Conservation (phyloP, 805 yeast species). For the Cyberlindnera xishuangbannaensis region DNA sequence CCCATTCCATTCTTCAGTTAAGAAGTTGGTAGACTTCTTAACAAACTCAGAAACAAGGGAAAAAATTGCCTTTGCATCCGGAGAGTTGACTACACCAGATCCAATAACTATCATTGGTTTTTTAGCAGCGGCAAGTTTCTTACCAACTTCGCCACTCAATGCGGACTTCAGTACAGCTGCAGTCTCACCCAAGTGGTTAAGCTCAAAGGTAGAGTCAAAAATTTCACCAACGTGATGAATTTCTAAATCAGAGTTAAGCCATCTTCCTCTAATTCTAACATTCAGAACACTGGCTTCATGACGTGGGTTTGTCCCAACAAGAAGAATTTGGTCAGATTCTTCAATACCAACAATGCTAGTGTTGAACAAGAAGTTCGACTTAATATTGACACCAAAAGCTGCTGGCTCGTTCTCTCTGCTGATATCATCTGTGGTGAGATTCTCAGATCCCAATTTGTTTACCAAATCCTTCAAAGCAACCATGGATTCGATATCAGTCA, state of each 20-base stretch:
- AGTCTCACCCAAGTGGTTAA: constrained; percentile 57
- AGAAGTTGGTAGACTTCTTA: constrained; percentile 47
- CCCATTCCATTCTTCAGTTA: constrained; percentile 76
- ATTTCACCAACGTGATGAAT: constrained; percentile 68
- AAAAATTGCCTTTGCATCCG: constrained; percentile 57
- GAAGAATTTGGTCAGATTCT: constrained; percentile 73
- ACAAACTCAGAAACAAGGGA: constrained; percentile 58
- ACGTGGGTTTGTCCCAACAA: constrained; percentile 84
- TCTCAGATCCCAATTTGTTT: constrained; percentile 75
- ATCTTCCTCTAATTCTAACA: constrained; percentile 74
- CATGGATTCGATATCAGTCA: constrained; percentile 76
- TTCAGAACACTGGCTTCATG: constrained; percentile 87
- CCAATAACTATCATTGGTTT: constrained; percentile 79
- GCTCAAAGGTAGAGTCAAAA: constrained; percentile 71
- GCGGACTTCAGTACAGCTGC: constrained; percentile 54
- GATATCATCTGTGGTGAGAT: constrained; percentile 65
- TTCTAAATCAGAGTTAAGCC: constrained; percentile 66
- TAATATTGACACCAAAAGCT: constrained; percentile 64
- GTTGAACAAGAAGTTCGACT: constrained; percentile 78
- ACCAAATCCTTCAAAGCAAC: constrained; percentile 76
- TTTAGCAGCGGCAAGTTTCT: constrained; percentile 58
- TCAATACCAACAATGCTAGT: constrained; percentile 74
- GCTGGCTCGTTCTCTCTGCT: constrained; percentile 38
- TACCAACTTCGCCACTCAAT: constrained; percentile 61
- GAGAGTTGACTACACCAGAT: constrained; percentile 65